phyloP scores from a whole-genome alignment of 331 rosid genomes.

The Quercus phellos region DNA sequence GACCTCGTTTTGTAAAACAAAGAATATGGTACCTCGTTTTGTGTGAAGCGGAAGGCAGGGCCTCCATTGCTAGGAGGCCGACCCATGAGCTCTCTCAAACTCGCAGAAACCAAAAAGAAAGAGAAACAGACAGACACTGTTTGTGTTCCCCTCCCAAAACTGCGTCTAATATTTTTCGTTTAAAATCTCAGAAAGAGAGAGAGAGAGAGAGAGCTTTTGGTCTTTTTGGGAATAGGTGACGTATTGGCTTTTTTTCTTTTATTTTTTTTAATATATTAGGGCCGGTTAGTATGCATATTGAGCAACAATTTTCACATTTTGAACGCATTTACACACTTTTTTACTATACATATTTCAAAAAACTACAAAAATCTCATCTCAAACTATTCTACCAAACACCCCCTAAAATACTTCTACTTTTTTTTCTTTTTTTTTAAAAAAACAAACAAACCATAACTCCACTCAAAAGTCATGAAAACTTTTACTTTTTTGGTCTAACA shows the following conservation, averaged over 20 bases:
- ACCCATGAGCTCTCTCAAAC: slow-evolving; percentile 5
- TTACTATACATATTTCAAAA: too few species aligned
- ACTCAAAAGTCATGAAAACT: rapidly evolving
- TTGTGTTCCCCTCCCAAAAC: neutral
- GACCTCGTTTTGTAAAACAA: neutral
- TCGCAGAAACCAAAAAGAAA: neutral
- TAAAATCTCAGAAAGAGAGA: neutral
- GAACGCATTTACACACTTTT: too few species aligned
- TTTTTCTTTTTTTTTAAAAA: rapidly evolving
- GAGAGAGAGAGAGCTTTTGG: neutral
- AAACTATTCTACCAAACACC: too few species aligned
- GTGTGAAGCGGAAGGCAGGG: slow-evolving; percentile 7
- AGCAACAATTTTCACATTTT: too few species aligned
- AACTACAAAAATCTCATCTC: too few species aligned
- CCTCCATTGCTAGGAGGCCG: slow-evolving; percentile 11
- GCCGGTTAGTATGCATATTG: too few species aligned
- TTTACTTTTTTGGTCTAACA: too few species aligned
- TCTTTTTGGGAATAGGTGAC: neutral
- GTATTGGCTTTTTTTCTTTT: too few species aligned
- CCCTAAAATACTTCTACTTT: too few species aligned
- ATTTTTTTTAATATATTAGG: too few species aligned
- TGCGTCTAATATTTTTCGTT: neutral
- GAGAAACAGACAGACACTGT: neutral
- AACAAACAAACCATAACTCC: rapidly evolving
- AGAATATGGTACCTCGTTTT: neutral